A percentile compares a stretch with the other conserved stretches of the same genome.
phyloP scores from a whole-genome alignment of 2,329 filamentous ascomycete species.

The Penicillium frequentans region DNA sequence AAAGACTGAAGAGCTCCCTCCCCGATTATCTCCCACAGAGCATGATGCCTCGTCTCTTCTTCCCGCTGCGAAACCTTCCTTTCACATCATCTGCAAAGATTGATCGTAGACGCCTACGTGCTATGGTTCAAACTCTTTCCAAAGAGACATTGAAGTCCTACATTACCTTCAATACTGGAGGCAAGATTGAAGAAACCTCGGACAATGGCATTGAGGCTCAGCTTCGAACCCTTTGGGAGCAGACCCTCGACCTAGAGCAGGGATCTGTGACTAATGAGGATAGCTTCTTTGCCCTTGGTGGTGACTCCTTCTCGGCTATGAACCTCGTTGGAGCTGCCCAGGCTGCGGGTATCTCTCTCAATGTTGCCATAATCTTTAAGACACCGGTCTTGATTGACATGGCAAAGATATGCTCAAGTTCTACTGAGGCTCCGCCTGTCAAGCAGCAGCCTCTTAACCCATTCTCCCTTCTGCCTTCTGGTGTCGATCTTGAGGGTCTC shows the following conservation, averaged over 20 bases:
- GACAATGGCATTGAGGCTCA: conserved; percentile 27
- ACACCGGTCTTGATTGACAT: conserved; percentile 46
- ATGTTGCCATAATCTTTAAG: conserved; percentile 47
- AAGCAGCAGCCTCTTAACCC: conserved; percentile 14
- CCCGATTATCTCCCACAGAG: conserved; percentile 37
- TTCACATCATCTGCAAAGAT: conserved; percentile 46
- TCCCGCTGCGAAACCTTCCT: conserved; percentile 43
- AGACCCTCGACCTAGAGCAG: conserved; percentile 37
- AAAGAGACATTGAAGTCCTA: conserved; percentile 34
- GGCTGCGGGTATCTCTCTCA: conserved; percentile 40
- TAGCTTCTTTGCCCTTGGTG: conserved; percentile 49
- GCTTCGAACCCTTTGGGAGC: conserved; percentile 41
- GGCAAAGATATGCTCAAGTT: conserved; percentile 32
- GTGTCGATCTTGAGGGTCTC: conserved; percentile 17
- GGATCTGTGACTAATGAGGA: conserved; percentile 45
- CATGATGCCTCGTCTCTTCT: conserved; percentile 47
- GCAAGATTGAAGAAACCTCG: conserved; percentile 22
- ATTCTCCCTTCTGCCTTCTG: conserved; percentile 31
- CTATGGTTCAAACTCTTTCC: conserved; percentile 37
- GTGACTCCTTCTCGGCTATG: conserved; percentile 51
- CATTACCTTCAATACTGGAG: conserved; percentile 21
- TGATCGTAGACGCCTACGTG: conserved; percentile 40
- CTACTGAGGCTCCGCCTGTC: neutral
- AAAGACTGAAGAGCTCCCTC: conserved; percentile 27
- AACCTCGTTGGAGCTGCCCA: conserved; percentile 45